These are phyloP conservation scores for Didymellaceae sp. DNA, from an alignment of 2,329 filamentous ascomycete species.

Conservation along the genomic window DNA sequence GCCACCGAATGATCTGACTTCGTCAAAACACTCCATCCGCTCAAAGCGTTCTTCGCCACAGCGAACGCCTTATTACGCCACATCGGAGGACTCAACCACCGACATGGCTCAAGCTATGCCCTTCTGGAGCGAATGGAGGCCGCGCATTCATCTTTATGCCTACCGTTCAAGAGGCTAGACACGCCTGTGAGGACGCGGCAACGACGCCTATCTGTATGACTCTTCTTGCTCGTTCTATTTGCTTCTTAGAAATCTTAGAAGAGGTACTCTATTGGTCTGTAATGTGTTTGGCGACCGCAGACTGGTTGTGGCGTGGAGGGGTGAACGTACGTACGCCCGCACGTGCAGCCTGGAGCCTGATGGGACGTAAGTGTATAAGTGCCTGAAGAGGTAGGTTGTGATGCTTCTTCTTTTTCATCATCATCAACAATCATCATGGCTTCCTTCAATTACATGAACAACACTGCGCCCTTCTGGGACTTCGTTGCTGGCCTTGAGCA, in stretches of 20 bases:
- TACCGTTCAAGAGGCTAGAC: conserved; percentile 22
- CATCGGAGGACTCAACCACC: conserved; percentile 30
- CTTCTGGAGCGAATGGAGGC: conserved; percentile 19
- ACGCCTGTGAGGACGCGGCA: conserved; percentile 26
- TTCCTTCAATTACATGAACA: conserved; percentile 59
- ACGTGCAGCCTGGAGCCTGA: conserved; percentile 42
- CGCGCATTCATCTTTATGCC: conserved; percentile 38
- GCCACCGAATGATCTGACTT: neutral
- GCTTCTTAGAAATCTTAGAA: conserved; percentile 15
- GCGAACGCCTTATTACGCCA: conserved; percentile 26
- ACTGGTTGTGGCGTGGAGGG: conserved; percentile 34
- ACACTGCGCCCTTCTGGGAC: conserved; percentile 64
- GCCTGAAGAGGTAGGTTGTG: conserved; percentile 18
- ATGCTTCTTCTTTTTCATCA: conserved; percentile 14
- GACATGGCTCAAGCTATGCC: conserved; percentile 19
- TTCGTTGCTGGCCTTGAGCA: conserved; percentile 60
- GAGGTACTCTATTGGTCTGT: conserved; percentile 29
- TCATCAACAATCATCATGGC: conserved; percentile 52
- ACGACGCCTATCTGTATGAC: conserved; percentile 24
- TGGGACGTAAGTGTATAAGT: conserved; percentile 34
- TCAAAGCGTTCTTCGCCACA: conserved; percentile 16
- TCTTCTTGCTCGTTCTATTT: conserved; percentile 32
- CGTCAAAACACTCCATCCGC: neutral
- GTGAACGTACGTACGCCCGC: conserved; percentile 36
- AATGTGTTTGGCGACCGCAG: neutral